Evolutionary conservation across 208 protist species (phyloP).

Genomic region (Strigomonas culicis): DNA sequence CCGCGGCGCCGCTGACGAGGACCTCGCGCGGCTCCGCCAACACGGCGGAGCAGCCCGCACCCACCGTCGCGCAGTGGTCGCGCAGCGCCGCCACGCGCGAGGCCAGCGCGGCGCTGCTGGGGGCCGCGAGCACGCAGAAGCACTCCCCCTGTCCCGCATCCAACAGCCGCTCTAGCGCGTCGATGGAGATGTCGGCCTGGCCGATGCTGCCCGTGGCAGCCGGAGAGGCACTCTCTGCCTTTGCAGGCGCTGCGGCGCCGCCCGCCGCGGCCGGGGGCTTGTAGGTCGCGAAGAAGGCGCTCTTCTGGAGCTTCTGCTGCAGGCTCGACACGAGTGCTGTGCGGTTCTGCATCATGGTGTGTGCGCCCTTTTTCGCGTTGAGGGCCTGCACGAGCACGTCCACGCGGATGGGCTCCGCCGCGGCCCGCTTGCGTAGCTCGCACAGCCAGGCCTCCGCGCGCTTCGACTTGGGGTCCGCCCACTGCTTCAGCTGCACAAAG

Average conservation of each 20-base stretch:
- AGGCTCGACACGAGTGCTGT: constrained; percentile 59
- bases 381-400: constrained; percentile 78
- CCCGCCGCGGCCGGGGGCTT: not conserved
- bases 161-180: constrained; percentile 26
- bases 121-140: constrained; percentile 48
- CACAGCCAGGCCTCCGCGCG: not conserved
- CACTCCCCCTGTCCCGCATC: constrained; percentile 67
- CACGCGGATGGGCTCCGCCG: constrained; percentile 17
- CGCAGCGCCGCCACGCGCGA: constrained; percentile 25
- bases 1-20: constrained; percentile 1
- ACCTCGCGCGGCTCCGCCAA: constrained; percentile 55
- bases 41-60: constrained; percentile 36
- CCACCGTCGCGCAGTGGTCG: constrained; percentile 20
- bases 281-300: constrained; percentile 12
- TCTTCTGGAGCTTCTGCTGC: constrained; percentile 46
- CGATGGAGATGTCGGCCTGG: constrained; percentile 34
- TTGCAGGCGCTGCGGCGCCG: not conserved
- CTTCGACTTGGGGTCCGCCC: constrained; percentile 21
- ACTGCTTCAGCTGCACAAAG: constrained; percentile 56
- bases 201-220: constrained; percentile 9
- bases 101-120: constrained; percentile 24
- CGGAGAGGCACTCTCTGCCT: not conserved
- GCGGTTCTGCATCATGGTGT: constrained; percentile 56
- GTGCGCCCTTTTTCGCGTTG: constrained; percentile 65
- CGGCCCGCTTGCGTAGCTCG: not conserved